Evolutionary conservation across 306 rosid species (phyloP).

Genomic region (Bauhinia variegata): DNA sequence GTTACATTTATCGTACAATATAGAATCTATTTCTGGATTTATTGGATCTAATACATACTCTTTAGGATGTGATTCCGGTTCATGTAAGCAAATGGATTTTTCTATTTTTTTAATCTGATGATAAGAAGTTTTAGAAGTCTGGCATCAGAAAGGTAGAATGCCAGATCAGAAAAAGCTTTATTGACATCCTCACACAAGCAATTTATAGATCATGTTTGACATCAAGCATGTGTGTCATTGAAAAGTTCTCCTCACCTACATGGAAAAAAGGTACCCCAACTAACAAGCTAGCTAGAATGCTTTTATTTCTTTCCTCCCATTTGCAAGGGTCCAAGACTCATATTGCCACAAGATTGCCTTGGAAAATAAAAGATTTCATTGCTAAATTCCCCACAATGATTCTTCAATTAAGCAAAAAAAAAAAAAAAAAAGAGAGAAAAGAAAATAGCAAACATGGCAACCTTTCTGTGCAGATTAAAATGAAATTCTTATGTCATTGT

Average conservation of each 20-base stretch:
- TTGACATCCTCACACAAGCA: neutral
- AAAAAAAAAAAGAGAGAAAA: too few species aligned
- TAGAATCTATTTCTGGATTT: neutral
- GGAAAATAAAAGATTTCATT: too few species aligned
- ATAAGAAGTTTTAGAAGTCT: too few species aligned
- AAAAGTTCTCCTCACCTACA: neutral
- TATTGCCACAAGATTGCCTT: too few species aligned
- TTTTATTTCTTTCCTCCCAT: slow-evolving; percentile 20
- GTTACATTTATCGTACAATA: neutral
- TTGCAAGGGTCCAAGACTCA: neutral
- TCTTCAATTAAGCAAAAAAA: too few species aligned
- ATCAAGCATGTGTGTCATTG: slow-evolving; percentile 23
- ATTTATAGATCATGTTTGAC: neutral
- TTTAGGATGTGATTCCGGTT: slow-evolving; percentile 14
- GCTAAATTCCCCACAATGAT: too few species aligned
- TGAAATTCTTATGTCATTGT: too few species aligned
- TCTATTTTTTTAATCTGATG: too few species aligned
- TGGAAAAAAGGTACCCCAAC: too few species aligned
- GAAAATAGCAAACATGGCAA: too few species aligned
- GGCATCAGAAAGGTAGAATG: slow-evolving; percentile 28
- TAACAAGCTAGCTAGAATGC: slow-evolving; percentile 17
- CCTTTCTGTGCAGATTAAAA: too few species aligned
- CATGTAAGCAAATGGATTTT: slow-evolving; percentile 28
- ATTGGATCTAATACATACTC: neutral
- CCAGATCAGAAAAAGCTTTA: slow-evolving; percentile 43